Conservation (phyloP, 768 basidiomycete genomes). For the Tulasnella sp. region DNA sequence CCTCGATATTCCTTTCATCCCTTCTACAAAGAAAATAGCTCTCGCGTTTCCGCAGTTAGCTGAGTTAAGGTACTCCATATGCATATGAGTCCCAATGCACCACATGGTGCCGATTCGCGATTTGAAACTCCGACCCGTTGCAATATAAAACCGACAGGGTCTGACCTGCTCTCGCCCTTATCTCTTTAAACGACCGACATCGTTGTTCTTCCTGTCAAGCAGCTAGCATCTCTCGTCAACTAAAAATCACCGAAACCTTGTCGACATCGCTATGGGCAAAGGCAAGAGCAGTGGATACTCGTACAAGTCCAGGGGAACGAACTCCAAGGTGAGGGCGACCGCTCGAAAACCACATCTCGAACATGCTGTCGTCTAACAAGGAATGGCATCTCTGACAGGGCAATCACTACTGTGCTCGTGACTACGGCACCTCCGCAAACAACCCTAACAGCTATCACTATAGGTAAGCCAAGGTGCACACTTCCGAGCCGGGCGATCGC, state of each 20-base stretch:
- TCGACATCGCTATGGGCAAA: neutral
- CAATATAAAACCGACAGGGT: neutral
- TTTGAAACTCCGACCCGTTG: neutral
- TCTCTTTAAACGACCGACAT: neutral
- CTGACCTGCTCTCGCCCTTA: too few species aligned
- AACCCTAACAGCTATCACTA: conserved; percentile 23
- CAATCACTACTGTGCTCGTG: conserved; percentile 21
- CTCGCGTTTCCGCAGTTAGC: too few species aligned
- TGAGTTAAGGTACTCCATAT: too few species aligned
- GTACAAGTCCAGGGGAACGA: conserved; percentile 11
- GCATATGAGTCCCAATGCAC: too few species aligned
- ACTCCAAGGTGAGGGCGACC: neutral
- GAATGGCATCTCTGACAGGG: neutral
- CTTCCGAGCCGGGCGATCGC: neutral
- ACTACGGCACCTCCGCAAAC: conserved; percentile 21
- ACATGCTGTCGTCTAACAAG: neutral
- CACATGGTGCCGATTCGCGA: neutral
- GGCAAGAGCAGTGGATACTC: neutral
- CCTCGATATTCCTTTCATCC: too few species aligned
- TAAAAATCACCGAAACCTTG: neutral
- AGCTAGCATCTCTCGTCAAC: neutral
- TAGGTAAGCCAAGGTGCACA: neutral
- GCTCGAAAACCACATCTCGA: neutral
- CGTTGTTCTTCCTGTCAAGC: neutral
- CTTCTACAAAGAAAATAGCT: too few species aligned